Evolutionary conservation across 169 alveolate species (phyloP), one percentile per base, ranked within the genome.

Genomic region (Cryptosporidium meleagridis): DNA sequence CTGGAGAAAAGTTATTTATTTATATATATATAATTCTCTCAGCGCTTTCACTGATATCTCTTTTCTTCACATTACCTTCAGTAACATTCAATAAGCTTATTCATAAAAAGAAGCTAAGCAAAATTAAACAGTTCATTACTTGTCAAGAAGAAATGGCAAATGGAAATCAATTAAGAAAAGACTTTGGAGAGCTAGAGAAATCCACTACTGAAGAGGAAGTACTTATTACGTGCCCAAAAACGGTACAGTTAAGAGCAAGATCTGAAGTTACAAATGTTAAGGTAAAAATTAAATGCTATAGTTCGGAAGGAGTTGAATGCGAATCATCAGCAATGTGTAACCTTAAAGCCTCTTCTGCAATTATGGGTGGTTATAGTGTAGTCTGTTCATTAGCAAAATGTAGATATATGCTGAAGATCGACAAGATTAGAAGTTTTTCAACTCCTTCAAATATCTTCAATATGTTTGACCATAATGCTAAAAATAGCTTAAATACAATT

Each of bases 361-460:
- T 80, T 41, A 80, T 80, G 89, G 89, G 89, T 62, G 89, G 89
- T 9, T 80, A 80, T 35, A 80, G 89, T 18, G 89, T 80, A 12
- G 89, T 80, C 44, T 80, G 89, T 39, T 80, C 89, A 16, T 58
- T 80, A 14, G 89, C 75, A 6, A 80, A 80, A 44, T 80, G 69
- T 67, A 8, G 70, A 55, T 55, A 59, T 73, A 52, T 73, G 39
- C 14, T 73, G 44, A 73, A 44, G 6, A 21, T 53, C 18, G 86
- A 73, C 58, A 73, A 73, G 35, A 14, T 33, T 59, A 73, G 86
- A 55, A 73, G 86, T 35, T 59, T 48, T 31, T 80, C 89, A 5
- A 29, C 73, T 3, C 73, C 73, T 18, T 23, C 59, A 7, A 62
- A 62, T 62, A n/a, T 48, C 6, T 12, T 39, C 6, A 80, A 65